Percentiles rank a stretch among this genome's conserved stretches.
These are phyloP conservation scores for Trichophyton simii DNA, from an alignment of 2,329 filamentous ascomycete species.

Conservation along the genomic window DNA sequence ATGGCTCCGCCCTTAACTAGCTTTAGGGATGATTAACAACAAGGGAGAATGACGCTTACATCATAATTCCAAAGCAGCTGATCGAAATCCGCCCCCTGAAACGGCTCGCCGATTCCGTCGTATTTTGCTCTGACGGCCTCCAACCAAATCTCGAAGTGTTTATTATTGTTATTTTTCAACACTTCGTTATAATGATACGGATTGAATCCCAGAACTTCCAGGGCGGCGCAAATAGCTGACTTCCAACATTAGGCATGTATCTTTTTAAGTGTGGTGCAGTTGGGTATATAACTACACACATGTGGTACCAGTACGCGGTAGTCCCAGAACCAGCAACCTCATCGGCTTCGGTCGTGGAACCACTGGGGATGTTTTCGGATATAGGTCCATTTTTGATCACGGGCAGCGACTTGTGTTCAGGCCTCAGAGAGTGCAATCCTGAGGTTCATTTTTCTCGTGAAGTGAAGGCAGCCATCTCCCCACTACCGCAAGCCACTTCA, in stretches of 20 bases:
- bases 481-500: background rate
- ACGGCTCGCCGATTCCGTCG: background rate
- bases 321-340: slow-evolving; percentile 6
- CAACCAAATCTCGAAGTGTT: background rate
- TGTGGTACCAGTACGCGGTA: slow-evolving; percentile 8
- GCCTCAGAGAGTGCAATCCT: background rate
- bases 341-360: slow-evolving; percentile 2
- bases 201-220: background rate
- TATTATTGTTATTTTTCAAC: background rate
- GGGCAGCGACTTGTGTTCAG: background rate
- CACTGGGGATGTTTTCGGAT: background rate
- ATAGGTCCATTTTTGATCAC: background rate
- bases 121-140: background rate
- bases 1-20: too few species aligned
- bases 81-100: background rate
- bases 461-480: background rate
- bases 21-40: background rate
- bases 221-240: background rate
- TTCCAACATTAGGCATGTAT: background rate
- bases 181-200: background rate
- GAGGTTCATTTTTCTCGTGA: background rate
- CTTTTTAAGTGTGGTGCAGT: background rate
- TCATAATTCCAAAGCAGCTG: background rate
- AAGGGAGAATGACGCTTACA: background rate
- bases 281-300: slow-evolving; percentile 4